These are phyloP conservation scores for Dioscorea dumetorum DNA, from an alignment of 106 monocot genomes.

Conservation along the genomic window DNA sequence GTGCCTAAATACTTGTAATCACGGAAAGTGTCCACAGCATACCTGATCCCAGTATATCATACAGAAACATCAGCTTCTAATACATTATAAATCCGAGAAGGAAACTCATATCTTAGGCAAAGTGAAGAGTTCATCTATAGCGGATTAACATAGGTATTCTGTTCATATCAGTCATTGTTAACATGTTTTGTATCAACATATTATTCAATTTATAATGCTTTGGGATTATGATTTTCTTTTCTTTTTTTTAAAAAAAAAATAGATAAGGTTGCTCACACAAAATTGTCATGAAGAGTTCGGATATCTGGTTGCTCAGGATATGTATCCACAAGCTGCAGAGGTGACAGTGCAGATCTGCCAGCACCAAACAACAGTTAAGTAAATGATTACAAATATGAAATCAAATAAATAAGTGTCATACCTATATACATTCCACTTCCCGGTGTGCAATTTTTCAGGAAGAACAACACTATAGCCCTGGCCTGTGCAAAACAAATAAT, in stretches of 20 bases:
- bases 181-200: too few species aligned
- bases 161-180: too few species aligned
- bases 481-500: conserved; percentile 27
- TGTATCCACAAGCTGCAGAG: conserved; percentile 58
- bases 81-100: too few species aligned
- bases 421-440: conserved; percentile 99
- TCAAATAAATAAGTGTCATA: conserved; percentile 8
- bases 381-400: not conserved
- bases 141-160: too few species aligned
- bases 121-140: too few species aligned
- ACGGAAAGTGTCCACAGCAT: conserved; percentile 62
- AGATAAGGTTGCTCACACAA: conserved; percentile 52
- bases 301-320: conserved; percentile 61
- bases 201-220: too few species aligned
- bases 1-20: conserved; percentile 90
- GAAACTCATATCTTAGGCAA: too few species aligned
- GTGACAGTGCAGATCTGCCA: conserved; percentile 71
- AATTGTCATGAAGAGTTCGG: conserved; percentile 91
- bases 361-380: not conserved
- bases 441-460: conserved; percentile 69
- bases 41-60: conserved; percentile 22
- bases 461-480: conserved; percentile 66
- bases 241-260: too few species aligned
- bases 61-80: not conserved
- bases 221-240: too few species aligned